Evolutionary conservation across 1,139 yeast species (phyloP).

Genomic region (Saccharomycopsis crataegensis): DNA sequence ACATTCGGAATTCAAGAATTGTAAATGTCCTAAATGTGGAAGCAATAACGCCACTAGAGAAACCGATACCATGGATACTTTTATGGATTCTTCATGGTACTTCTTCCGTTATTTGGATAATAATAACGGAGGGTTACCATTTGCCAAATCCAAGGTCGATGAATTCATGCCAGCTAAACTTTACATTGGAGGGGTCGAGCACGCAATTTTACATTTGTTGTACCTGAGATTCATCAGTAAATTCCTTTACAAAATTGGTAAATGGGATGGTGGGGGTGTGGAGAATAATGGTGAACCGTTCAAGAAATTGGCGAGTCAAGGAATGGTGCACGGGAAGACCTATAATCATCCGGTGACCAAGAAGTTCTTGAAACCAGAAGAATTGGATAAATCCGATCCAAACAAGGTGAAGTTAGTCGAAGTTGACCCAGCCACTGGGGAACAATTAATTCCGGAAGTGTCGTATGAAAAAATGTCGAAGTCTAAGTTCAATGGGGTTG

Average conservation of each 20-base stretch:
- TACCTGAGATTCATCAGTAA: slow-evolving; percentile 82
- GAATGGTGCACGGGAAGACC: slow-evolving; percentile 96
- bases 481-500: slow-evolving; percentile 90
- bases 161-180: slow-evolving; percentile 74
- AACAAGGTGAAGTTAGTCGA: slow-evolving; percentile 38
- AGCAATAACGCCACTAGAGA: slow-evolving; percentile 71
- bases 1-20: slow-evolving; percentile 61
- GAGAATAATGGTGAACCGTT: slow-evolving; percentile 66
- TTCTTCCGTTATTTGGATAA: slow-evolving; percentile 79
- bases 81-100: slow-evolving; percentile 97
- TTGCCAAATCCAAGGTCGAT: slow-evolving; percentile 45
- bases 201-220: slow-evolving; percentile 83
- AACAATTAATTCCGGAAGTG: slow-evolving; percentile 36
- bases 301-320: slow-evolving; percentile 75
- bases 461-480: slow-evolving; percentile 92
- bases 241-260: slow-evolving; percentile 56
- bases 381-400: slow-evolving; percentile 37
- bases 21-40: slow-evolving; percentile 71
- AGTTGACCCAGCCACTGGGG: slow-evolving; percentile 34
- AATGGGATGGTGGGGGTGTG: slow-evolving; percentile 46
- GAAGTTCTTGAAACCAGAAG: slow-evolving; percentile 70
- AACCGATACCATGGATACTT: slow-evolving; percentile 97
- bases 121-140: slow-evolving; percentile 46
- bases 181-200: slow-evolving; percentile 93
- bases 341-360: slow-evolving; percentile 66